Percentiles rank a stretch among this genome's conserved stretches.
Conservation (phyloP, 2,329 filamentous ascomycete genomes). For the Calonectria multiphialidica region DNA sequence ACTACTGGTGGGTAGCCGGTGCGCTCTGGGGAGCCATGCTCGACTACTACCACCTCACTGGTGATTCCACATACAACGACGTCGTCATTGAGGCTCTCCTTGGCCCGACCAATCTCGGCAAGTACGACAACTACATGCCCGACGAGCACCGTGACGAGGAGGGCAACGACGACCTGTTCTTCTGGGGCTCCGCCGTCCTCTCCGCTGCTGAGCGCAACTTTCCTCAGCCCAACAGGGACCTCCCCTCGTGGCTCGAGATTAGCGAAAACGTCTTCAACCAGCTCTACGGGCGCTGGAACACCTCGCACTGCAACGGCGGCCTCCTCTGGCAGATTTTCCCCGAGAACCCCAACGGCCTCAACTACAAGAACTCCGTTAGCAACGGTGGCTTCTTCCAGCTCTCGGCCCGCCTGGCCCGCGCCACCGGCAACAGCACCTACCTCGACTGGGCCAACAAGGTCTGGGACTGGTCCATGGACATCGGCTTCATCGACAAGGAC, state of each 20-base stretch:
- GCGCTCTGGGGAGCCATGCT: conserved; percentile 76
- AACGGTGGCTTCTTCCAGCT: conserved; percentile 90
- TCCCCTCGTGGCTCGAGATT: conserved; percentile 76
- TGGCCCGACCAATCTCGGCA: conserved; percentile 67
- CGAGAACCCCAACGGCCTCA: conserved; percentile 78
- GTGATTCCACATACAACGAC: conserved; percentile 72
- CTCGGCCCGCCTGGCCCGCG: conserved; percentile 79
- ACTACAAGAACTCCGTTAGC: conserved; percentile 86
- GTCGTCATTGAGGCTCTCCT: conserved; percentile 69
- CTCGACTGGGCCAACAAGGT: conserved; percentile 74
- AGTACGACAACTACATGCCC: conserved; percentile 70
- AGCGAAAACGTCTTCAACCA: conserved; percentile 79
- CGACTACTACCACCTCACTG: conserved; percentile 77
- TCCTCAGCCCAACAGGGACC: conserved; percentile 66
- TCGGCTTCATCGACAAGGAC: conserved; percentile 68
- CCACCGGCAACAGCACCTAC: conserved; percentile 76
- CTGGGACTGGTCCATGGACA: conserved; percentile 72
- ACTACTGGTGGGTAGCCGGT: conserved; percentile 78
- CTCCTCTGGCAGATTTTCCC: conserved; percentile 86
- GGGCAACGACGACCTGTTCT: conserved; percentile 82
- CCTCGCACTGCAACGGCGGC: conserved; percentile 75
- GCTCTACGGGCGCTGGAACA: conserved; percentile 79
- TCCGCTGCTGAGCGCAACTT: conserved; percentile 77
- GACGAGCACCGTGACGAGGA: conserved; percentile 68
- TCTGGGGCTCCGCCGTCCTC: conserved; percentile 78